Conservation (phyloP, 1,139 yeast genomes). For the Debaryomyces psychrophilus region DNA sequence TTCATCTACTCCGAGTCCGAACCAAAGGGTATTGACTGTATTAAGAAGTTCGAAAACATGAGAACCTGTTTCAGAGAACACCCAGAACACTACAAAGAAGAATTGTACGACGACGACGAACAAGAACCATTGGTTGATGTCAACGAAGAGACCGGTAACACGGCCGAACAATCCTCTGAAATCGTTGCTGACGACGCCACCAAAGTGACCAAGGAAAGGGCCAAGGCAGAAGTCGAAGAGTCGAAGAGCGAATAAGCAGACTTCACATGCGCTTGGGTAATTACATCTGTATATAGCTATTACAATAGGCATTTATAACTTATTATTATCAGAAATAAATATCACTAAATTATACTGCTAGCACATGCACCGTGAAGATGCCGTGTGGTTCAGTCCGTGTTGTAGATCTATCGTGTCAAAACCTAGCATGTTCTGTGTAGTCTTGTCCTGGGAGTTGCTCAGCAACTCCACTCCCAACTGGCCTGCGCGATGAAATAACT, state of each 20-base stretch:
- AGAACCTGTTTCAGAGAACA: slow-evolving; percentile 91
- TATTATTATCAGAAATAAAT: slow-evolving; percentile 2
- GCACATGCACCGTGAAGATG: slow-evolving; percentile 27
- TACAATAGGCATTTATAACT: not conserved
- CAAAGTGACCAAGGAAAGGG: slow-evolving; percentile 5
- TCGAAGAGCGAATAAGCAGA: not conserved
- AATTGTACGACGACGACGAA: slow-evolving; percentile 75
- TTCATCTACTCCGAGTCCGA: slow-evolving; percentile 93
- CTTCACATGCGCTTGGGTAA: not conserved
- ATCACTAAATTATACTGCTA: slow-evolving; percentile 12
- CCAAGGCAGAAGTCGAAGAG: not conserved
- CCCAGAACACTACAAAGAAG: slow-evolving; percentile 95
- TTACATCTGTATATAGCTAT: slow-evolving; percentile 9
- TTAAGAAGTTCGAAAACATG: slow-evolving; percentile 89
- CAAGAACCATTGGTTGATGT: slow-evolving; percentile 15
- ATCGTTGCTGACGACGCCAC: slow-evolving; percentile 10
- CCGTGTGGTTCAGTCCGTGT: slow-evolving; percentile 13
- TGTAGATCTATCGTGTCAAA: slow-evolving; percentile 46
- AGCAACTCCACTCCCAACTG: slow-evolving; percentile 36
- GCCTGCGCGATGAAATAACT: slow-evolving; percentile 48
- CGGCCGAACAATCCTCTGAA: slow-evolving; percentile 17
- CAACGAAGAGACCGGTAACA: slow-evolving; percentile 15
- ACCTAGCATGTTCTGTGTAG: slow-evolving; percentile 30
- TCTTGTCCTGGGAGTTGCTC: slow-evolving; percentile 17
- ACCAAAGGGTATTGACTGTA: slow-evolving; percentile 97